Base-by-base conservation (phyloP, 306 rosid genomes). In the Casuarina equisetifolia region DNA sequence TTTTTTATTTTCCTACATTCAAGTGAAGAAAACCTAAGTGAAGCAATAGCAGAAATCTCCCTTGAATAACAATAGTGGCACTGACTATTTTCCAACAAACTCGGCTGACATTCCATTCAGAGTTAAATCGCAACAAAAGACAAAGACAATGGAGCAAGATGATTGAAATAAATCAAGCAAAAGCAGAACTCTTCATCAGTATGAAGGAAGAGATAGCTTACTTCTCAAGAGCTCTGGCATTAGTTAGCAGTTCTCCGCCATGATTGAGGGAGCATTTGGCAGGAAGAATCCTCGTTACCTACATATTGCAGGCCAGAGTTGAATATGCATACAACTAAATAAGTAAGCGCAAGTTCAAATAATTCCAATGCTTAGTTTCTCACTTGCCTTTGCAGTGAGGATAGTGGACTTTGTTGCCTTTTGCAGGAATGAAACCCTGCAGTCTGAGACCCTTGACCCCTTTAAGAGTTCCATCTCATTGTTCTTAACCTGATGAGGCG, bases 1-100 rank as follows among this genome's bases (percentile, higher is more conserved):
- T 49, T 86, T 57, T 84, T 81, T 62, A 64, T 78, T 81, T 80
- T 87, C 85, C 98, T 94, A 76, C 79, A 91, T 53, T 86, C 73
- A 75, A 78, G 52, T 44, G 38, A 73, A 71, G 12, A 9, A 74
- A 57, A 36, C 6, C 32, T 7, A 43, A 6, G 19, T 61, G 0
- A 79, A 80, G 17, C 62, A 13, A 17, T 51, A 20, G 20, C 39
- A 53, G 73, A 66, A 68, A 70, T 66, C 15, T n/a, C n/a, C n/a
- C n/a, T n/a, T n/a, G n/a, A 64, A 6, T 6, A 40, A 64, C 19
- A 40, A 64, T 64, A 40, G 6, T 2, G 6, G 32, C 4, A 11
- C 39, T 1, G 10, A 46, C 15, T 35, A 16, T 17, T 59, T 9
- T 0, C 70, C 63, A 77, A 11, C 19, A 51, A 64, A 70, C 40